Base-by-base conservation (phyloP, 768 basidiomycete species). In the Calocera cornea region DNA sequence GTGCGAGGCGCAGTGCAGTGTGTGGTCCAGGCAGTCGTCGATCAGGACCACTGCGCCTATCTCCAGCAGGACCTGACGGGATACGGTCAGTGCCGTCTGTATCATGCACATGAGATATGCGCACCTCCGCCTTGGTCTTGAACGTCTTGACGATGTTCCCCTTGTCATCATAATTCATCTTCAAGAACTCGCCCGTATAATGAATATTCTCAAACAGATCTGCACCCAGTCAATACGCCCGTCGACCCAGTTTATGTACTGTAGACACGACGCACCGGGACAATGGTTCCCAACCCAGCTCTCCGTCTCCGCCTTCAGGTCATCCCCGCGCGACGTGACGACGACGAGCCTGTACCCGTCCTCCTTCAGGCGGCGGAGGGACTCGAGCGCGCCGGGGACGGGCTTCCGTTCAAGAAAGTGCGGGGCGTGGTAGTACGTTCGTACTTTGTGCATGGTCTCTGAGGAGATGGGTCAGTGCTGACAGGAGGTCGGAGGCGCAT, bases 21-120 rank as follows among this genome's bases (percentile, higher is more conserved):
- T 87, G 75, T 92, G 91, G 75, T 92, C 90, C 44, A 86, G 72
- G 5, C 89, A 90, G 77, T 92, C 90, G 75, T 92, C 90, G 68
- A 92, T 85, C 65, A 92, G 77, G 41, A 90, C 73, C 41, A 80
- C 79, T 12, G 89, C 87, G 17, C 81, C 81, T 19, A 91, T 76
- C 68, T 83, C 79, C 36, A 82, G 77, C 73, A 89, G 88, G 54
- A 90, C 83, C 86, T 88, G 69, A 34, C 17, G 14, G 10, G 16
- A 22, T 67, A 34, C n/a, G 10, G 27, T 66, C 64, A 44, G 67
- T 33, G 64, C 38, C 5, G 60, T 36, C 22, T 47, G 44, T 34
- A 8, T 65, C 19, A 34, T 41, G 22, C 10, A 44, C 22, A 19
- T 41, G 17, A 24, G 22, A 67, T 27, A 34, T 41, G 69, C 78